phyloP scores from a whole-genome alignment of 2,329 filamentous ascomycete species.

The Colletotrichum tanaceti region DNA sequence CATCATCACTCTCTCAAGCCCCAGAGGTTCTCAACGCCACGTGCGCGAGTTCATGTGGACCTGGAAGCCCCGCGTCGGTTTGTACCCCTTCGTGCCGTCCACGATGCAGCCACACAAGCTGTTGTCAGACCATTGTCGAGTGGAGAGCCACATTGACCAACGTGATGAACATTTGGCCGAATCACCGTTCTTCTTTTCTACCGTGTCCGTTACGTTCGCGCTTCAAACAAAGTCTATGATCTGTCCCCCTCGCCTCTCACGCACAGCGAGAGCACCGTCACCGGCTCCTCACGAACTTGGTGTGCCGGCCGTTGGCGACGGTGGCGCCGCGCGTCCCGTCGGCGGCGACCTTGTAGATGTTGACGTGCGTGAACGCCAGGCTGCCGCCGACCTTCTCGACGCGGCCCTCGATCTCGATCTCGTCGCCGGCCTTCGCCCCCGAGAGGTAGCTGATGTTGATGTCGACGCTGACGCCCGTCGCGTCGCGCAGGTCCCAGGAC shows the following conservation, averaged over 20 bases:
- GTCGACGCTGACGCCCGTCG: constrained; percentile 77
- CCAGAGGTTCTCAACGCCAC: neutral
- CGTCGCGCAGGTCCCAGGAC: constrained; percentile 68
- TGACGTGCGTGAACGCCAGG: constrained; percentile 65
- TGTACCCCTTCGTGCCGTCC: neutral
- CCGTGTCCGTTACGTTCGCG: neutral
- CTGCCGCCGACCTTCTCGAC: constrained; percentile 75
- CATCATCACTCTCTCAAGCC: neutral
- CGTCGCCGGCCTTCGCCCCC: constrained; percentile 72
- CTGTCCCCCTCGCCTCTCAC: neutral
- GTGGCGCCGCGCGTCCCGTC: constrained; percentile 34
- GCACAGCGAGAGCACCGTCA: neutral
- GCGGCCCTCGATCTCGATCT: constrained; percentile 74
- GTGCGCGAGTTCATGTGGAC: neutral
- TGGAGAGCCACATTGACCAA: neutral
- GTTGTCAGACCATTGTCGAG: too few species aligned
- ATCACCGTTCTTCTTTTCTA: neutral
- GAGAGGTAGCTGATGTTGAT: constrained; percentile 79
- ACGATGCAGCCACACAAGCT: neutral
- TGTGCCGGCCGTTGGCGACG: constrained; percentile 40
- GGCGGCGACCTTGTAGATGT: constrained; percentile 39
- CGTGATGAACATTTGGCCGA: neutral
- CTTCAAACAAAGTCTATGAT: neutral
- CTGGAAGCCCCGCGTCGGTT: neutral
- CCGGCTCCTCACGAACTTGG: constrained; percentile 40